A percentile compares a stretch with the other conserved stretches of the same genome.
Evolutionary conservation across 73 alveolate species (phyloP).

Genomic region (Stentor coeruleus): DNA sequence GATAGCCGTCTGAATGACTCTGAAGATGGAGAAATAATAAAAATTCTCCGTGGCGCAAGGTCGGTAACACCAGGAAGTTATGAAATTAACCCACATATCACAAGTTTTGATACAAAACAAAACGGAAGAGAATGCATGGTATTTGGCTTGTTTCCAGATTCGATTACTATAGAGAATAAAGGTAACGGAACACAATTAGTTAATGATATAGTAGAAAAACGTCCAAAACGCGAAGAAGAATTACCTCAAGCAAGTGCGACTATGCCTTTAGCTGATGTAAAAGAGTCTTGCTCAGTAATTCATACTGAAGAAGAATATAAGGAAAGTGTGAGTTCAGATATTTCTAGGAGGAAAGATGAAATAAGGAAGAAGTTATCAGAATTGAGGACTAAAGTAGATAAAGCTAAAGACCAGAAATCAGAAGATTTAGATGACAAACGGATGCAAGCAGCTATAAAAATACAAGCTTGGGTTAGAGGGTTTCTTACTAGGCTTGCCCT

Average conservation of each 20-base stretch:
- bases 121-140: conserved; percentile 16
- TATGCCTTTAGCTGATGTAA: conserved; percentile 10
- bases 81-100: not conserved
- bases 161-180: not conserved
- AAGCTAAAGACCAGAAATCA: not conserved
- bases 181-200: conserved; percentile 1
- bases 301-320: conserved; percentile 18
- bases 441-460: conserved; percentile 9
- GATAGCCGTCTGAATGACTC: not conserved
- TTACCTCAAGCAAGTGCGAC: conserved; percentile 2
- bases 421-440: conserved; percentile 13
- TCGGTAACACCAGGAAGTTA: not conserved
- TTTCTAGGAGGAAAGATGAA: conserved; percentile 13
- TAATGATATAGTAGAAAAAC: conserved; percentile 17
- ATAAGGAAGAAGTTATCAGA: conserved; percentile 2
- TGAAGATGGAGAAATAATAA: conserved; percentile 9
- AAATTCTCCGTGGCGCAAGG: not conserved
- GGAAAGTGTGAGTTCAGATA: not conserved
- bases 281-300: not conserved
- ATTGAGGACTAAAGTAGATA: not conserved
- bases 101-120: not conserved
- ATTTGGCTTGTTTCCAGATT: conserved; percentile 6
- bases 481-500: conserved; percentile 9
- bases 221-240: not conserved
- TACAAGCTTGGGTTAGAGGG: conserved; percentile 26